Base-by-base conservation (phyloP, 164 flowering plant species). In the Chimonanthus praecox region DNA sequence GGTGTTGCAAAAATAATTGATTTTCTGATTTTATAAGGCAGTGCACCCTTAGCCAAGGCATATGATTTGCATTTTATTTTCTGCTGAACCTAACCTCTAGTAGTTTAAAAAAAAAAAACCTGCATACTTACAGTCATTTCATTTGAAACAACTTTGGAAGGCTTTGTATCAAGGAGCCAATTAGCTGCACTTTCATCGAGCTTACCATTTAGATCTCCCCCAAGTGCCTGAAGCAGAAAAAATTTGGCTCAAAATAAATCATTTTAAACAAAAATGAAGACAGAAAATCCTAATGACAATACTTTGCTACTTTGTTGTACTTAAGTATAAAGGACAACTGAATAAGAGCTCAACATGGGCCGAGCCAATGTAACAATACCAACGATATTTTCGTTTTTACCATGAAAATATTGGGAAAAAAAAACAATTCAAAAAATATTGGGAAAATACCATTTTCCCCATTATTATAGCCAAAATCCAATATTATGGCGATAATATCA, bases 91-190 rank as follows among this genome's bases (percentile, higher is more conserved):
- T 33, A 33, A 33, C 33, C 33, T 33, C 33, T 33, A 33, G 33
- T 33, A 33, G 33, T 33, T 33, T 13, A n/a, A 54, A n/a, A 10
- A 16, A 50, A 8, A 1, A 51, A 3, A 54, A 54, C 3, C n/a
- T n/a, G 60, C 45, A 65, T 65, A 84, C 97, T 88, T 88, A 95
- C 99, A 51, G 98, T 93, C 77, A 89, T 74, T 81, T 95, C 99
- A 78, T 79, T 84, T 47, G 97, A 89, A 73, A 89, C 86, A 77
- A 95, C 94, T 89, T 95, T 95, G 74, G 99, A 95, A 70, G 99
- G 99, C 72, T 84, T 86, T n/a, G 89, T 78, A 82, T 95, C 97
- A 69, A 92, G 85, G 47, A 93, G 82, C 79, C 92, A 77, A 78
- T 79, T 84, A 70, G 94, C 92, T 75, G 94, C 64, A 47, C 79